Percentiles rank a stretch among this genome's conserved stretches.
These are phyloP conservation scores for Malus fusca DNA, from an alignment of 306 rosid species.

Conservation along the genomic window DNA sequence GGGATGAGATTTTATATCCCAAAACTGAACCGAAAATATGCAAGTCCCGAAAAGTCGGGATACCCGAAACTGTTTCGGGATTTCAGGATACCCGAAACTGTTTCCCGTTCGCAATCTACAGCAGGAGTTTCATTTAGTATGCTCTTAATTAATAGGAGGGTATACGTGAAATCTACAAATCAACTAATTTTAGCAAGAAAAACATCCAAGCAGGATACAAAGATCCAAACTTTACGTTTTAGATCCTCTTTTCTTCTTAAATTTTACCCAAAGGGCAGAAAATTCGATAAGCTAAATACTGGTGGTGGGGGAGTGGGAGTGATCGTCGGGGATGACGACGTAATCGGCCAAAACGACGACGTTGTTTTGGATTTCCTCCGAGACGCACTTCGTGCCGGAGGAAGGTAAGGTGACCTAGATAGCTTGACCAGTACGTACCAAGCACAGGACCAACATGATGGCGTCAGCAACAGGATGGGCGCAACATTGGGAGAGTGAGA, in stretches of 20 bases:
- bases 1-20: too few species aligned
- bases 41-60: too few species aligned
- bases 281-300: not conserved
- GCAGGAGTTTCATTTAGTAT: too few species aligned
- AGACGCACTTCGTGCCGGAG: slow-evolving; percentile 73
- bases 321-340: slow-evolving; percentile 50
- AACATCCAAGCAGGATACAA: not conserved
- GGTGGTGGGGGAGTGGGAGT: slow-evolving; percentile 38
- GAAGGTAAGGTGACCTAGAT: slow-evolving; percentile 38
- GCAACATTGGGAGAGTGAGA: too few species aligned
- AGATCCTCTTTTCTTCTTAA: too few species aligned
- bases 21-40: too few species aligned
- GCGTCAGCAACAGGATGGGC: too few species aligned
- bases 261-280: not conserved
- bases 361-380: slow-evolving; percentile 88
- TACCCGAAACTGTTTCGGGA: too few species aligned
- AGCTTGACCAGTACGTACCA: slow-evolving; percentile 4
- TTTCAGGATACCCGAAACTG: too few species aligned
- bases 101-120: not conserved
- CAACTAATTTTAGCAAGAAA: not conserved
- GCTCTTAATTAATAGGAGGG: too few species aligned
- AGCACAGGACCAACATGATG: not conserved
- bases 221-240: not conserved
- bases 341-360: slow-evolving; percentile 88
- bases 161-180: not conserved